These are phyloP conservation scores for Exophiala spinifera DNA, from an alignment of 2,329 filamentous ascomycete species.

Conservation along the genomic window DNA sequence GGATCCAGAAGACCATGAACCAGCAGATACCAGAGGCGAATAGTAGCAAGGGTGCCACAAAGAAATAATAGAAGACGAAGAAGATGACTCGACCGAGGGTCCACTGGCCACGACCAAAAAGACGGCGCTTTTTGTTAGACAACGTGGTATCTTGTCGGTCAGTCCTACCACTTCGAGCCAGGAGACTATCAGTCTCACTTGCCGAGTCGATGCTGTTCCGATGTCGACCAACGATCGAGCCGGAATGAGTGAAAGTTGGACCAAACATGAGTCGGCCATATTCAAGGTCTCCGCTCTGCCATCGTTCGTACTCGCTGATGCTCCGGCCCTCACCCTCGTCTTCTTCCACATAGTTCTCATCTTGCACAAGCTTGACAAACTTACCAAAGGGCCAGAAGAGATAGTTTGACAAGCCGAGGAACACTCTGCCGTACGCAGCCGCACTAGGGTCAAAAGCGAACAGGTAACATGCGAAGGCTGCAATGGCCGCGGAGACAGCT, in stretches of 20 bases:
- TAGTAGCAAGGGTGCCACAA: slow-evolving; percentile 82
- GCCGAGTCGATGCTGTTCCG: slow-evolving; percentile 85
- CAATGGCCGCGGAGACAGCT: slow-evolving; percentile 68
- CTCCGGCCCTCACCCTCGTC: slow-evolving; percentile 93
- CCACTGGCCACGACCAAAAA: slow-evolving; percentile 96
- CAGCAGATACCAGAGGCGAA: slow-evolving; percentile 86
- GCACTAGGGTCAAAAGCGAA: slow-evolving; percentile 78
- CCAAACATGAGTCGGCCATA: slow-evolving; percentile 96
- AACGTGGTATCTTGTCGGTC: slow-evolving; percentile 42
- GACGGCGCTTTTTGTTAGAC: slow-evolving; percentile 63
- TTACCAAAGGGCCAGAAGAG: slow-evolving; percentile 96
- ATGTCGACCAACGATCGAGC: slow-evolving; percentile 77
- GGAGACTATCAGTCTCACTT: slow-evolving; percentile 83
- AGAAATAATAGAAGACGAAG: slow-evolving; percentile 91
- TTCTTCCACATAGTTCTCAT: slow-evolving; percentile 91
- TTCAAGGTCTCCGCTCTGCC: slow-evolving; percentile 96
- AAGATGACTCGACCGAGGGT: slow-evolving; percentile 91
- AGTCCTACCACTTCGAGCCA: slow-evolving; percentile 64
- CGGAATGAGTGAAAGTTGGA: slow-evolving; percentile 61
- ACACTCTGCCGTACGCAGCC: slow-evolving; percentile 77
- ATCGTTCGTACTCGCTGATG: slow-evolving; percentile 98
- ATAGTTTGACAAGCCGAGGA: slow-evolving; percentile 81
- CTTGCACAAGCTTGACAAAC: slow-evolving; percentile 87
- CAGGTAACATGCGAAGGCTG: slow-evolving; percentile 73
- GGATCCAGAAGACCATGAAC: slow-evolving; percentile 96